These are phyloP conservation scores for Malassezia brasiliensis DNA, from an alignment of 1,284 basidiomycete species.

Conservation along the genomic window DNA sequence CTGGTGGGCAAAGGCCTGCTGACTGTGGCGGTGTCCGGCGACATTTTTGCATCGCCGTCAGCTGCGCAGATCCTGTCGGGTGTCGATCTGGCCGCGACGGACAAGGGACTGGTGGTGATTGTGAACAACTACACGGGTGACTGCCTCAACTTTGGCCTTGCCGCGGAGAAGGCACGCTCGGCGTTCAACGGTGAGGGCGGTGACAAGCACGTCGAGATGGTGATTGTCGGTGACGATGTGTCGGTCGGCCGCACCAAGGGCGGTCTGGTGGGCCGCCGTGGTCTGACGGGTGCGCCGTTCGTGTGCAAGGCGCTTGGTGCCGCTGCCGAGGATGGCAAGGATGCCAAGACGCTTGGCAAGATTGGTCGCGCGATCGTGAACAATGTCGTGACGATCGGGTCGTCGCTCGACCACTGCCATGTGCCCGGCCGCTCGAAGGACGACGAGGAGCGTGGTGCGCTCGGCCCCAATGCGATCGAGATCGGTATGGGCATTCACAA, in stretches of 20 bases:
- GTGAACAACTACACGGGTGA: constrained; percentile 53
- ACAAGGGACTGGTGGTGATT: constrained; percentile 46
- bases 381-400: constrained; percentile 54
- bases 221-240: constrained; percentile 52
- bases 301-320: constrained; percentile 46
- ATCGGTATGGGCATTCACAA: constrained; percentile 58
- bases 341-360: constrained; percentile 35
- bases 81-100: constrained; percentile 50
- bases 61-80: constrained; percentile 51
- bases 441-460: constrained; percentile 37
- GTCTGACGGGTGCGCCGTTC: constrained; percentile 51
- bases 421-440: constrained; percentile 52
- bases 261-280: constrained; percentile 51
- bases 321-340: constrained; percentile 34
- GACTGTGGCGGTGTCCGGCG: constrained; percentile 51
- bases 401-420: constrained; percentile 57
- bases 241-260: constrained; percentile 51
- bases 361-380: constrained; percentile 56
- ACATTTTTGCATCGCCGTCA: constrained; percentile 53
- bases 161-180: constrained; percentile 44
- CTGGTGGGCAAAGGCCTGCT: constrained; percentile 51
- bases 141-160: constrained; percentile 52
- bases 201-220: constrained; percentile 50
- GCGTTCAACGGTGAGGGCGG: constrained; percentile 32
- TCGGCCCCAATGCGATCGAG: constrained; percentile 51